phyloP scores from a whole-genome alignment of 2,329 filamentous ascomycete genomes.

The Neurospora sp. region DNA sequence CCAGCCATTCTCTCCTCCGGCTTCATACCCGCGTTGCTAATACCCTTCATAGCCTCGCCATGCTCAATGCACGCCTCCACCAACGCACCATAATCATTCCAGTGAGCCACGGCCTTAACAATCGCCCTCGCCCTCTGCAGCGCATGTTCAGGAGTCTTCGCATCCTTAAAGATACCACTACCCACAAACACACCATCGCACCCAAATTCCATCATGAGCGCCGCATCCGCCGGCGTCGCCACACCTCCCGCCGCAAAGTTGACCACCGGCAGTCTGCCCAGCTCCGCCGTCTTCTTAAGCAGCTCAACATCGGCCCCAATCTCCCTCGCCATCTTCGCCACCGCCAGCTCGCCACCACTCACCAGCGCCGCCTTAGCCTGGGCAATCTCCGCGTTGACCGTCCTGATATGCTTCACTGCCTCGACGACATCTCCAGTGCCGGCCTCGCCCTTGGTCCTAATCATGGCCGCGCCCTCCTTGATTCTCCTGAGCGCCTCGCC shows the following conservation, averaged over 20 bases:
- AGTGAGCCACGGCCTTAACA: conserved; percentile 89
- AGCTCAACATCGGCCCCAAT: conserved; percentile 69
- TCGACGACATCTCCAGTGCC: conserved; percentile 96
- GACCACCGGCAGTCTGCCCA: conserved; percentile 84
- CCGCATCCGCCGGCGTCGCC: conserved; percentile 96
- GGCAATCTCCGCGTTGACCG: conserved; percentile 73
- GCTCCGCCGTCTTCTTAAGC: conserved; percentile 75
- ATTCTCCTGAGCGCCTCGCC: conserved; percentile 88
- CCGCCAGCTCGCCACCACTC: conserved; percentile 38
- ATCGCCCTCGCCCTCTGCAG: conserved; percentile 87
- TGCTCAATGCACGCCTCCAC: conserved; percentile 80
- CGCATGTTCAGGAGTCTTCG: conserved; percentile 59
- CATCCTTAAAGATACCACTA: conserved; percentile 83
- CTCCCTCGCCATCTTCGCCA: conserved; percentile 68
- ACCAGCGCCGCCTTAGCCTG: conserved; percentile 65
- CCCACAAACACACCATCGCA: conserved; percentile 98
- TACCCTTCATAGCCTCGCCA: conserved; percentile 97
- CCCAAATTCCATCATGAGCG: conserved; percentile 95
- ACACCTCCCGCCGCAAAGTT: conserved; percentile 98
- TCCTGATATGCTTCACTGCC: conserved; percentile 92
- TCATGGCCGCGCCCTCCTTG: conserved; percentile 93
- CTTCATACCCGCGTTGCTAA: conserved; percentile 72
- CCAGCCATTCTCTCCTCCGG: conserved; percentile 74
- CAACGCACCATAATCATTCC: conserved; percentile 71
- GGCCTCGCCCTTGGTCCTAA: conserved; percentile 96